Conservation (phyloP, 2,329 filamentous ascomycete species). For the Pseudogymnoascus sp. region DNA sequence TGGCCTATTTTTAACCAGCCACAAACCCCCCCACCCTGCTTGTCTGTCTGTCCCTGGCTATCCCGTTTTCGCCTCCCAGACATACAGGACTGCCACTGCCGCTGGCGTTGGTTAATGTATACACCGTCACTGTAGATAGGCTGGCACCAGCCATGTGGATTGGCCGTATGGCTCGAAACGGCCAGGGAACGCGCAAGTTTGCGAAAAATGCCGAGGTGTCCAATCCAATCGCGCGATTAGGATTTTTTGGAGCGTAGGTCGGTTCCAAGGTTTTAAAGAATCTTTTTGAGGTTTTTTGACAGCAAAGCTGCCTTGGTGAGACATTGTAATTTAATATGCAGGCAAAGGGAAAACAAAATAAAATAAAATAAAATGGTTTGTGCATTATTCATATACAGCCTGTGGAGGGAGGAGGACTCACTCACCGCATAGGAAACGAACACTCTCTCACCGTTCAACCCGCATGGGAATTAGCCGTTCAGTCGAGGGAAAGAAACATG, state of each 20-base stretch:
- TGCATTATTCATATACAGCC: background rate
- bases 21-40: background rate
- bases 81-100: background rate
- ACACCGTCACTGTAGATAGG: background rate
- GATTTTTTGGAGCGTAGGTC: background rate
- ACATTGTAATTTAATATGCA: background rate
- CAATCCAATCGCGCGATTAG: background rate
- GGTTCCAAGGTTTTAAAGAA: background rate
- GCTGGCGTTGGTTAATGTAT: too few relatives aligned
- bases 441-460: background rate
- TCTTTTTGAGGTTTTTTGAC: background rate
- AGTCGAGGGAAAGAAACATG: too few relatives aligned
- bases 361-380: background rate
- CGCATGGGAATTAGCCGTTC: too few relatives aligned
- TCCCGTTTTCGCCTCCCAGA: background rate
- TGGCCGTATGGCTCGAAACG: background rate
- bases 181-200: background rate
- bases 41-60: background rate
- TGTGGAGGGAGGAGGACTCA: too few relatives aligned
- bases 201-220: background rate
- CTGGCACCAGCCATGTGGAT: background rate
- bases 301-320: background rate
- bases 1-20: background rate
- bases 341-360: background rate
- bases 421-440: background rate